These are phyloP conservation scores for Amanita jacksonii DNA, from an alignment of 768 basidiomycete genomes.

Conservation along the genomic window DNA sequence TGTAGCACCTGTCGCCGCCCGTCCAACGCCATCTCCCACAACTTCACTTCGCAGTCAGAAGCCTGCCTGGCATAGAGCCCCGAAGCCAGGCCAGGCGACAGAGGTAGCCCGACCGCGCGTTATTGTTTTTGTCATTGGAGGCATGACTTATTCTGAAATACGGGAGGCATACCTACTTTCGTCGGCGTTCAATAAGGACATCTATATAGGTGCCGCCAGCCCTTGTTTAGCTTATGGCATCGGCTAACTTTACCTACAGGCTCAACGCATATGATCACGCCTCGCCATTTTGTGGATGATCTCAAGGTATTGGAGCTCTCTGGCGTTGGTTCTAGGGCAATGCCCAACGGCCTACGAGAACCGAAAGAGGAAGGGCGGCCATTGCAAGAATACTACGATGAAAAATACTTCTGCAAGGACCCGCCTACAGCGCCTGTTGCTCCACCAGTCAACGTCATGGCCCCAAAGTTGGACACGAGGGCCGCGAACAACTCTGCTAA, in stretches of 20 bases:
- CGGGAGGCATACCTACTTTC: constrained; percentile 81
- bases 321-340: constrained; percentile 70
- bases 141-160: constrained; percentile 94
- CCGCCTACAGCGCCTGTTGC: constrained; percentile 43
- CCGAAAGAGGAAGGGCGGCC: constrained; percentile 34
- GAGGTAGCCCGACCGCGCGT: constrained; percentile 62
- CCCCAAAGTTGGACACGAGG: constrained; percentile 16
- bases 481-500: constrained; percentile 42
- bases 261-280: constrained; percentile 81
- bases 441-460: constrained; percentile 25
- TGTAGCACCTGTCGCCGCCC: constrained; percentile 35
- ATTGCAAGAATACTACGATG: constrained; percentile 73
- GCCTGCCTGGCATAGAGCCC: constrained; percentile 82
- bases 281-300: constrained; percentile 78
- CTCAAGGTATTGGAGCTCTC: constrained; percentile 79
- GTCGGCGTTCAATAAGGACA: constrained; percentile 67
- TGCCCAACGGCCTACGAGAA: constrained; percentile 61
- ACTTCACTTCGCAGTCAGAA: constrained; percentile 83
- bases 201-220: constrained; percentile 66
- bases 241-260: constrained; percentile 35
- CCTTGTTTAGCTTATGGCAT: neutral
- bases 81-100: constrained; percentile 29
- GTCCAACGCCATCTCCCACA: constrained; percentile 43
- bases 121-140: constrained; percentile 88
- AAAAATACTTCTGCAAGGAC: constrained; percentile 63